A percentile compares a stretch with the other conserved stretches of the same genome.
These are phyloP conservation scores for Stereocaulon alpinum DNA, from an alignment of 495 filamentous ascomycete species.

Conservation along the genomic window DNA sequence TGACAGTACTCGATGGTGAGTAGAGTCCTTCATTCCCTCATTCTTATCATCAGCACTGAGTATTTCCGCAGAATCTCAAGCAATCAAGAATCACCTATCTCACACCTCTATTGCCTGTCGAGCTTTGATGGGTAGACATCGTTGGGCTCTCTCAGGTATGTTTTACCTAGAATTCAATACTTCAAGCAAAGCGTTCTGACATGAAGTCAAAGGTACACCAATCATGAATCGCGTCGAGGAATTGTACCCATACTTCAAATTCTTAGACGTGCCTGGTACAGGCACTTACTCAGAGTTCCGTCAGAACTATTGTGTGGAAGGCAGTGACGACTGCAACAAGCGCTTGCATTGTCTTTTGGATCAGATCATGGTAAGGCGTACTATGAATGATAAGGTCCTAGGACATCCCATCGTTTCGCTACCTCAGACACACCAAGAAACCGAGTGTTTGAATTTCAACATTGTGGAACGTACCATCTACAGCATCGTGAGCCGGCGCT, in stretches of 20 bases:
- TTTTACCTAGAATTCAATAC: too few relatives aligned
- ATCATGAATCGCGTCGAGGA: slow-evolving; percentile 42
- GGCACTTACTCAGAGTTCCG: slow-evolving; percentile 36
- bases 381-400: slow-evolving; percentile 42
- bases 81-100: slow-evolving; percentile 48
- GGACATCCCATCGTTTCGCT: slow-evolving; percentile 45
- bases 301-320: slow-evolving; percentile 36
- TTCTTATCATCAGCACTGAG: too few relatives aligned
- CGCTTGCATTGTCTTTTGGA: slow-evolving; percentile 34
- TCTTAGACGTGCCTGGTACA: slow-evolving; percentile 40
- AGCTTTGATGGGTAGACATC: slow-evolving; percentile 39
- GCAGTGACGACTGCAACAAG: slow-evolving; percentile 24
- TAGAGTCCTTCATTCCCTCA: too few relatives aligned
- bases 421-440: slow-evolving; percentile 33
- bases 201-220: slow-evolving; percentile 57
- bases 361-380: slow-evolving; percentile 43
- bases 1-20: slow-evolving; percentile 9
- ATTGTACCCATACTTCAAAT: slow-evolving; percentile 52
- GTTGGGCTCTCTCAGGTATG: slow-evolving; percentile 47
- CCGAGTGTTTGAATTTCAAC: slow-evolving; percentile 33
- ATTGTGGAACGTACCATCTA: slow-evolving; percentile 42
- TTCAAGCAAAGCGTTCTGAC: too few relatives aligned
- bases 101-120: slow-evolving; percentile 44
- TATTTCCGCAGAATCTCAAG: slow-evolving; percentile 54
- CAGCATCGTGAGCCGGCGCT: too few relatives aligned